Percentiles rank a stretch among this genome's conserved stretches.
phyloP scores from a whole-genome alignment of 2,329 filamentous ascomycete species.

The Arthroderma sp. region DNA sequence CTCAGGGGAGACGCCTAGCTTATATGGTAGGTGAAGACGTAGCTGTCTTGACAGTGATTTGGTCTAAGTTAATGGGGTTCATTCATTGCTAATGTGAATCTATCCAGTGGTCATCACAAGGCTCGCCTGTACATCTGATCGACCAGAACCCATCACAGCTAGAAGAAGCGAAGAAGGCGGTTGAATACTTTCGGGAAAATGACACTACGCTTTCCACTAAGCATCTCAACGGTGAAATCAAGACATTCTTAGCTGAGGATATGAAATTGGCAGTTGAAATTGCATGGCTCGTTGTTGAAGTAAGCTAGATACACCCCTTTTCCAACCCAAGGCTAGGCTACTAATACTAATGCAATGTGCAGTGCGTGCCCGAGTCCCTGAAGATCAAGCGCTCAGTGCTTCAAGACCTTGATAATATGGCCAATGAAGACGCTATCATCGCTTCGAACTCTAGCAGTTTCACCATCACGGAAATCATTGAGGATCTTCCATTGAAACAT shows the following conservation, averaged over 20 bases:
- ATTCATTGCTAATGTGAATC: not conserved
- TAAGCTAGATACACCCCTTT: conserved; percentile 6
- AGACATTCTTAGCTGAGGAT: conserved; percentile 11
- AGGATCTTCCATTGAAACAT: conserved; percentile 23
- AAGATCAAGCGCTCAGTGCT: conserved; percentile 30
- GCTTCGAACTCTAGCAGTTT: conserved; percentile 38
- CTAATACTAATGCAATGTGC: not conserved
- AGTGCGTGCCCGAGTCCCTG: conserved; percentile 35
- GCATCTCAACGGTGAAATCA: conserved; percentile 12
- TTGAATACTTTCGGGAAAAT: conserved; percentile 16
- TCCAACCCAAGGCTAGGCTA: not conserved
- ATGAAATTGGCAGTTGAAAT: conserved; percentile 15
- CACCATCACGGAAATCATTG: conserved; percentile 31
- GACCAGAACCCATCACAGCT: conserved; percentile 20
- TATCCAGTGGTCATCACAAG: conserved; percentile 22
- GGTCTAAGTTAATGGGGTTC: not conserved
- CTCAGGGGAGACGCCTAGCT: conserved; percentile 24
- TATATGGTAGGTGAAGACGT: conserved; percentile 19
- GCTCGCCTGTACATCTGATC: conserved; percentile 20
- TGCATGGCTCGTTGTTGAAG: conserved; percentile 27
- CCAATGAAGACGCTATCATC: conserved; percentile 26
- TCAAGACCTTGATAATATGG: conserved; percentile 25
- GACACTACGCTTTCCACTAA: conserved; percentile 1
- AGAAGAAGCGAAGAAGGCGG: conserved; percentile 15
- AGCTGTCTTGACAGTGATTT: not conserved